Percentiles rank a stretch among this genome's conserved stretches.
Conservation (phyloP, 148 eudicot species). For the Cornus kousa region DNA sequence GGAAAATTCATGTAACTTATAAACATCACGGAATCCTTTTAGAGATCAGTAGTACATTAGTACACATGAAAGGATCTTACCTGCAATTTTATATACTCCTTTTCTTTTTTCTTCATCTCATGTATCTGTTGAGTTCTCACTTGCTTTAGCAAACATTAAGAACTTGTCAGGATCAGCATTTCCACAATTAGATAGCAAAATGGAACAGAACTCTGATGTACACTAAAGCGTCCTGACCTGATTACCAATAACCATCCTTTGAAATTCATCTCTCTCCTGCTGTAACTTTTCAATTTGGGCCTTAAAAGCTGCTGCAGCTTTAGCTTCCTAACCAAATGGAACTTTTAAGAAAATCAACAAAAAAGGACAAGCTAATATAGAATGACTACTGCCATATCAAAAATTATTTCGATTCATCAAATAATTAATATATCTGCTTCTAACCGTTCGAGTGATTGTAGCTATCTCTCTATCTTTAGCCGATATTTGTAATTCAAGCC, state of each 20-base stretch:
- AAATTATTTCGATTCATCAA: neutral
- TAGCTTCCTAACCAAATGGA: slow-evolving; percentile 72
- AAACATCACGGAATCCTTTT: neutral
- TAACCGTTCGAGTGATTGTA: slow-evolving; percentile 87
- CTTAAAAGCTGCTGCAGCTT: slow-evolving; percentile 83
- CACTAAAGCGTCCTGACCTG: slow-evolving; percentile 51
- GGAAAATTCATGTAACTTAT: neutral
- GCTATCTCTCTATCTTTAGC: slow-evolving; percentile 96
- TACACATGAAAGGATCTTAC: slow-evolving; percentile 27
- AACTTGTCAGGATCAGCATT: slow-evolving; percentile 7
- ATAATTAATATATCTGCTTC: slow-evolving; percentile 12
- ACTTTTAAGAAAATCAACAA: slow-evolving; percentile 9
- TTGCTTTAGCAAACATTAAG: slow-evolving; percentile 53
- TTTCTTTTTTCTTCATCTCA: slow-evolving; percentile 99
- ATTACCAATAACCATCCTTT: slow-evolving; percentile 97
- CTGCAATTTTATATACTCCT: slow-evolving; percentile 94
- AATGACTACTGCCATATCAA: neutral
- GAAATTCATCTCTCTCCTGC: slow-evolving; percentile 97
- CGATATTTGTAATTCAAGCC: slow-evolving; percentile 75
- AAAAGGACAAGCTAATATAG: slow-evolving; percentile 1
- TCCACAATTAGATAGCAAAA: neutral
- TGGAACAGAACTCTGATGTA: neutral
- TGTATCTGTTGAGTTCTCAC: slow-evolving; percentile 92
- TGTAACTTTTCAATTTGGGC: slow-evolving; percentile 95
- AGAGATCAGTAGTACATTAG: neutral